Conservation (phyloP, 2,329 filamentous ascomycete genomes). For the Kalaharituber pfeilii region DNA sequence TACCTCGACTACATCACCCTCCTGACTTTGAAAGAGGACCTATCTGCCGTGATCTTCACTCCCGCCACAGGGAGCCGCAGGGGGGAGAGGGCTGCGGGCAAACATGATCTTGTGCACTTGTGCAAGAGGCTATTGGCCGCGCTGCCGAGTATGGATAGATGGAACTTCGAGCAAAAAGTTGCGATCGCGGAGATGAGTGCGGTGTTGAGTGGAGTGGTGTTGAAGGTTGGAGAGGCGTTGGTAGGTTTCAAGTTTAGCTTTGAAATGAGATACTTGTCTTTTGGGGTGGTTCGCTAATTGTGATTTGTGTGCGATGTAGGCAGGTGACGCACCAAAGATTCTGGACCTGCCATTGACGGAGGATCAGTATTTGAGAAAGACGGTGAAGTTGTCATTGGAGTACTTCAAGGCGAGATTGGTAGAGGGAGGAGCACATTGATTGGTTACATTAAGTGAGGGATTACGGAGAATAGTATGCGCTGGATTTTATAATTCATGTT, state of each 20-base stretch:
- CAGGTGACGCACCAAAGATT: constrained; percentile 32
- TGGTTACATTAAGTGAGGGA: not conserved
- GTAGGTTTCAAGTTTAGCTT: not conserved
- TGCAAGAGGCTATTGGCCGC: constrained; percentile 34
- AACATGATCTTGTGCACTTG: constrained; percentile 26
- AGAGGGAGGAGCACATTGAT: constrained; percentile 1
- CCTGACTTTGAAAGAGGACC: constrained; percentile 21
- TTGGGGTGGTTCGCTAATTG: no score
- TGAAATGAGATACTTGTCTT: not conserved
- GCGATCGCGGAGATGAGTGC: constrained; percentile 70
- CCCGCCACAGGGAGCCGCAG: not conserved
- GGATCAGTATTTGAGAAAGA: constrained; percentile 53
- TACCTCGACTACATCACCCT: constrained; percentile 48
- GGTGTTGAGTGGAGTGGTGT: constrained; percentile 49
- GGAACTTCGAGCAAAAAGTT: constrained; percentile 43
- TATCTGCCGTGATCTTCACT: not conserved
- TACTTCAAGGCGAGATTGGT: constrained; percentile 40
- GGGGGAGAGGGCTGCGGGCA: not conserved
- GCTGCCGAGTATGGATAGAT: constrained; percentile 29
- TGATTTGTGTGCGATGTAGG: constrained; percentile 1
- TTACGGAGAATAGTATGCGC: not conserved
- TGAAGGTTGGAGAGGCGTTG: constrained; percentile 34
- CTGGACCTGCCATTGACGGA: constrained; percentile 50
- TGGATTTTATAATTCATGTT: no score
- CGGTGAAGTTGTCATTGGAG: constrained; percentile 48